Evolutionary conservation across 129 eudicot genomes (phyloP), one percentile per base, ranked within the genome.

Genomic region (Flaveria sonorensis): DNA sequence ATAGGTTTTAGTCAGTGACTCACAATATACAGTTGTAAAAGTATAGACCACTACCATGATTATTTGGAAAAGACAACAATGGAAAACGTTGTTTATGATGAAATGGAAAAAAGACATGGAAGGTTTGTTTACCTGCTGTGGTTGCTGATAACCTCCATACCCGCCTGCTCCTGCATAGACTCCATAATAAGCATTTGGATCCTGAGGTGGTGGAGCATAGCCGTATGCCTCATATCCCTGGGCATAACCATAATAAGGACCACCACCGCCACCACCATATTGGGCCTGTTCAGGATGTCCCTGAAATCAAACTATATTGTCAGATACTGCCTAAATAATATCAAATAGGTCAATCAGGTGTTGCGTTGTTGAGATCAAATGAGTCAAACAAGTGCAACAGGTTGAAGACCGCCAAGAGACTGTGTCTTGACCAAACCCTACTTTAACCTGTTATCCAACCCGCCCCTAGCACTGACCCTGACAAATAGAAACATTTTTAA

Each of bases 161-260:
- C 84, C 84, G 2, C 79, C 79, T 14, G 83, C 83, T 24, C 92
- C 97, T 10, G 90, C 89, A 74, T 91, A 94, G 39, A 32, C 39
- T 57, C 93, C 97, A 70, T 94, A 94, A 74, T 94, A 94, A 75
- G 87, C 86, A 53, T 83, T 94, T 4, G 99, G 97, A 79, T 94
- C 99, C 81, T 91, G 99, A 74, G 96, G 75, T 4, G 89, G 99
- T 45, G 88, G 95, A 6, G 96, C 97, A 83, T 89, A 91, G 19
- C 96, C 96, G 62, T 93, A 91, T 55, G 26, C 88, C 57, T 91
- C 97, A 26, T 89, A 87, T 24, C 99, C 99, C 74, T 94, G 97
- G 6, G 89, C 64, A 74, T 94, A 94, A 43, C 99, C 97, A 82
- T 94, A 91, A 45, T 11, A 32, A 32, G 39, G 39, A 4, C 76